These are phyloP conservation scores for Limnanthes douglasii DNA, from an alignment of 345 rosid species.

Conservation along the genomic window DNA sequence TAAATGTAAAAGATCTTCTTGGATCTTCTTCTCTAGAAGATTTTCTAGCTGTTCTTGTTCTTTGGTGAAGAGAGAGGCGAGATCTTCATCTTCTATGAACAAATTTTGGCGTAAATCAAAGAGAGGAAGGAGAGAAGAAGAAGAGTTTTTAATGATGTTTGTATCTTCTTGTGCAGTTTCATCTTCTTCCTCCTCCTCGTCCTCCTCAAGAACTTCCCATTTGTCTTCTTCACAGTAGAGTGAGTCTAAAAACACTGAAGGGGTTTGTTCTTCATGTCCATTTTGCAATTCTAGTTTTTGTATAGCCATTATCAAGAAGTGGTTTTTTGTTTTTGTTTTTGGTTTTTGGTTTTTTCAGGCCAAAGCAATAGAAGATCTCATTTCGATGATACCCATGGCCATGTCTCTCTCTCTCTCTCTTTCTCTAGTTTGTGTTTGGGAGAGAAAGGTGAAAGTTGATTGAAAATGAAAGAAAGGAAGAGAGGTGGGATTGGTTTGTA, in stretches of 20 bases:
- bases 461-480: constrained; percentile 11
- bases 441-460: constrained; percentile 7
- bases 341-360: no score
- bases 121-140: constrained; percentile 15
- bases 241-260: constrained; percentile 32
- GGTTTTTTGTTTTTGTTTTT: no score
- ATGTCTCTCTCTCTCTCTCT: constrained; percentile 10
- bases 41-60: constrained; percentile 26
- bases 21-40: constrained; percentile 6
- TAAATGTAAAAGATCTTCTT: constrained; percentile 14
- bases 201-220: constrained; percentile 43
- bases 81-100: constrained; percentile 73
- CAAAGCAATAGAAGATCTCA: no score
- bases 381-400: no score
- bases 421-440: constrained; percentile 8
- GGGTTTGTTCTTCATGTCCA: constrained; percentile 8
- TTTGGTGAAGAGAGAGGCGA: constrained; percentile 41
- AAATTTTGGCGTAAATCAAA: constrained; percentile 44
- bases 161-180: constrained; percentile 11
- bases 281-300: constrained; percentile 11
- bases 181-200: constrained; percentile 17
- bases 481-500: constrained; percentile 21
- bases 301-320: constrained; percentile 45
- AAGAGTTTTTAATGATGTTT: constrained; percentile 11
- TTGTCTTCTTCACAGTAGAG: constrained; percentile 66